Conservation (phyloP, 345 rosid genomes). For the Ricinus communis region DNA sequence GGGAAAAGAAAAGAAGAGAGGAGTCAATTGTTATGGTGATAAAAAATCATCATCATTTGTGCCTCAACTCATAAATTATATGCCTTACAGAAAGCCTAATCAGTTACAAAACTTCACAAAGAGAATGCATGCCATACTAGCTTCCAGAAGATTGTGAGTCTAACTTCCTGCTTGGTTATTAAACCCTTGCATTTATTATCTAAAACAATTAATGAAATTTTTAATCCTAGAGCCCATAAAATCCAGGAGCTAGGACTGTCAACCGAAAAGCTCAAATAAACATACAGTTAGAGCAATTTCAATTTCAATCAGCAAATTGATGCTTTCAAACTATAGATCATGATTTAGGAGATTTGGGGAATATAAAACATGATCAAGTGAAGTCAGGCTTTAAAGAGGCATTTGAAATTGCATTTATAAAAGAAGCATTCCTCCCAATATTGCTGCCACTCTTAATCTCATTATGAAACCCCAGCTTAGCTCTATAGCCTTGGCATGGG, state of each 20-base stretch:
- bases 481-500: too few relatives aligned
- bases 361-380: background rate
- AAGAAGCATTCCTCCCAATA: too few relatives aligned
- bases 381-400: background rate
- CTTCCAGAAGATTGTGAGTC: background rate
- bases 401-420: too few relatives aligned
- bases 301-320: background rate
- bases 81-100: background rate
- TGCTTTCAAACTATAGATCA: background rate
- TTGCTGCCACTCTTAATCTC: too few relatives aligned
- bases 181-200: too few relatives aligned
- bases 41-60: background rate
- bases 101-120: background rate
- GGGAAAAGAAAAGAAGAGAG: background rate
- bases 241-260: background rate
- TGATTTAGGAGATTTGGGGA: background rate
- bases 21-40: background rate
- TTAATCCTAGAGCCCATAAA: background rate
- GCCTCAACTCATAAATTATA: background rate
- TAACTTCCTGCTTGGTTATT: background rate
- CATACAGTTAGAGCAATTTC: background rate
- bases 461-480: too few relatives aligned
- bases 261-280: background rate
- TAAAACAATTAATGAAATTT: too few relatives aligned
- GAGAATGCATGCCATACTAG: background rate